Evolutionary conservation across 202 grass and related monocot species (phyloP).

Genomic region (Cymbopogon flexuosus): DNA sequence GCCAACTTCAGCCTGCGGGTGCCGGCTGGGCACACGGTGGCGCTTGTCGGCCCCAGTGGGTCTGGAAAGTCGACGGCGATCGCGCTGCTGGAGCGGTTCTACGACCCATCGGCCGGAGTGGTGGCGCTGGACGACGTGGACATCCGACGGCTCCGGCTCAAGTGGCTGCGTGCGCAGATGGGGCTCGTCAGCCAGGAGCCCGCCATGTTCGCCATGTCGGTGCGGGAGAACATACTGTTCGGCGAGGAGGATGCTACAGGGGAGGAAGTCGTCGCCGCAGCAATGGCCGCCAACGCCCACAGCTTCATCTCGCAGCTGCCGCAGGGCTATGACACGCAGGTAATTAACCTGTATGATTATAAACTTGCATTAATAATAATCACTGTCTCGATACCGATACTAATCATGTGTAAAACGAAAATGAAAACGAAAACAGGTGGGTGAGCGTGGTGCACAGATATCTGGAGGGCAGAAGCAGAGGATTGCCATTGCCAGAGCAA

Average conservation of each 20-base stretch:
- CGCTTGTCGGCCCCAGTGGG: constrained; percentile 68
- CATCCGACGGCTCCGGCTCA: constrained; percentile 64
- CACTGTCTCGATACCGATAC: no score
- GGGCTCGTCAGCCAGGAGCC: constrained; percentile 95
- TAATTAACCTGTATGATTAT: neutral
- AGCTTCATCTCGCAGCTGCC: constrained; percentile 84
- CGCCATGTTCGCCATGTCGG: constrained; percentile 84
- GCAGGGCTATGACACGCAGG: constrained; percentile 79
- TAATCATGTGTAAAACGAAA: no score
- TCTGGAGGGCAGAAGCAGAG: no score
- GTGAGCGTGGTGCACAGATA: no score
- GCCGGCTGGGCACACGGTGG: constrained; percentile 62
- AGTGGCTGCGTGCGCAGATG: constrained; percentile 86
- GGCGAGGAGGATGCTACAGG: constrained; percentile 82
- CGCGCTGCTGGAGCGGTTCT: constrained; percentile 80
- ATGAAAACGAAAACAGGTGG: no score
- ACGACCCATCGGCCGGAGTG: constrained; percentile 61
- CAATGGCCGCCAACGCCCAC: constrained; percentile 48
- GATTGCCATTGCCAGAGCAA: no score
- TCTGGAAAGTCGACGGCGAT: constrained; percentile 91
- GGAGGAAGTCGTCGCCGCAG: constrained; percentile 64
- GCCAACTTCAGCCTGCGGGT: constrained; percentile 73
- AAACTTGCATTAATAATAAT: no score
- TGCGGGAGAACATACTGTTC: constrained; percentile 83
- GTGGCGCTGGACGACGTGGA: constrained; percentile 63